Conservation (phyloP, 176 grass and related monocot species). For the Oryza meyeriana region DNA sequence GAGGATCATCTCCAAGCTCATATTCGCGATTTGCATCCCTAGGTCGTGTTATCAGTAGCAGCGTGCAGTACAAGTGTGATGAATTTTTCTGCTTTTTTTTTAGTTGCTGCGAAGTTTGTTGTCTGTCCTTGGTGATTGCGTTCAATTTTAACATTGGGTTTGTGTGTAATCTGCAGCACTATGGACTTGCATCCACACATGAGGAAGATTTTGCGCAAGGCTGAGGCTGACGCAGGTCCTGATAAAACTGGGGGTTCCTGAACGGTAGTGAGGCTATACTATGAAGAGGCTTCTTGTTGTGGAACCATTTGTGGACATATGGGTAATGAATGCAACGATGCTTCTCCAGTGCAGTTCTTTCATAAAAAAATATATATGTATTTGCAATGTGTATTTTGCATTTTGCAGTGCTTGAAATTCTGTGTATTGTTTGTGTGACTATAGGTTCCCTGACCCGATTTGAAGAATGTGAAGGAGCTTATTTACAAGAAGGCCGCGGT, state of each 20-base stretch:
- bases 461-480: constrained; percentile 91
- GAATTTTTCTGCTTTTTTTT: background rate
- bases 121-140: background rate
- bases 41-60: constrained; percentile 45
- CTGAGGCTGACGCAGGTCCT: constrained; percentile 62
- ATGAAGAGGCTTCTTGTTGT: constrained; percentile 75
- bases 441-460: constrained; percentile 73
- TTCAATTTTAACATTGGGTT: background rate
- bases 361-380: background rate
- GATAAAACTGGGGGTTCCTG: constrained; percentile 74
- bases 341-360: background rate
- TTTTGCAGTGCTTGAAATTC: background rate
- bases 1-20: constrained; percentile 48
- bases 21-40: constrained; percentile 84
- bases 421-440: background rate
- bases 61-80: background rate
- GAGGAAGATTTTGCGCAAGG: constrained; percentile 56
- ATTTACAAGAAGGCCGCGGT: constrained; percentile 84
- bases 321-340: constrained; percentile 57
- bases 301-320: constrained; percentile 70
- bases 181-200: constrained; percentile 74
- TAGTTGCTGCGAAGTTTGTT: background rate
- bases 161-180: constrained; percentile 36
- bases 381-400: background rate
- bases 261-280: constrained; percentile 61